A percentile compares a stretch with the other conserved stretches of the same genome.
Evolutionary conservation across 2,329 filamentous ascomycete genomes (phyloP).

Genomic region (Aspergillus amoenus): DNA sequence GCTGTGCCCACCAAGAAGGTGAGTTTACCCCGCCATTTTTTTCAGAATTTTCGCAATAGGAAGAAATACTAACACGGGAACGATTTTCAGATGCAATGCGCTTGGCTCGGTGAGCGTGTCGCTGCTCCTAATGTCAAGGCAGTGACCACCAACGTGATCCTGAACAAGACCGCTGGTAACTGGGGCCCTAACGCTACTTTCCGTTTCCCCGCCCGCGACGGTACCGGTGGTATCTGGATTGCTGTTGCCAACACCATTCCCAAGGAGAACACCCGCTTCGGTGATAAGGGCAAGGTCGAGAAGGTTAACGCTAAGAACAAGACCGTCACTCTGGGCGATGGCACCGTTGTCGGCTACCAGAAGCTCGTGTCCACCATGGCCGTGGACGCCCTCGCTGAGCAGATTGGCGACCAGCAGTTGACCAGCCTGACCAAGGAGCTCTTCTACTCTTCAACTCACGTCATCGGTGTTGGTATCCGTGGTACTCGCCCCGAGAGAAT

Average conservation of each 20-base stretch:
- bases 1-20: slow-evolving; percentile 96
- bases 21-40: slow-evolving; percentile 30
- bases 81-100: slow-evolving; percentile 82
- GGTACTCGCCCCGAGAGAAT: slow-evolving; percentile 91
- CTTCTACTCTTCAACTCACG: slow-evolving; percentile 96
- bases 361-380: slow-evolving; percentile 96
- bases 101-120: slow-evolving; percentile 98
- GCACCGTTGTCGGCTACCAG: slow-evolving; percentile 84
- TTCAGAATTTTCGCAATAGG: not conserved
- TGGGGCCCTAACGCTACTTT: slow-evolving; percentile 99
- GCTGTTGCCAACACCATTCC: slow-evolving; percentile 91
- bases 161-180: slow-evolving; percentile 93
- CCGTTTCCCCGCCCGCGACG: slow-evolving; percentile 92
- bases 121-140: slow-evolving; percentile 94
- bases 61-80: slow-evolving; percentile 8
- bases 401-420: slow-evolving; percentile 85
- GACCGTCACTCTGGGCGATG: slow-evolving; percentile 76
- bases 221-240: slow-evolving; percentile 98
- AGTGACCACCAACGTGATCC: slow-evolving; percentile 89
- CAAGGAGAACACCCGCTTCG: slow-evolving; percentile 86
- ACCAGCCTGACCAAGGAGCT: slow-evolving; percentile 81
- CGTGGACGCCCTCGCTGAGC: slow-evolving; percentile 82
- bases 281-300: slow-evolving; percentile 77
- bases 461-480: slow-evolving; percentile 92
- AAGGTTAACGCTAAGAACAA: slow-evolving; percentile 86